Evolutionary conservation across 371 early-diverging fungal species (phyloP), one percentile per base, ranked within the genome.

Genomic region (Sporodiniella umbellata): DNA sequence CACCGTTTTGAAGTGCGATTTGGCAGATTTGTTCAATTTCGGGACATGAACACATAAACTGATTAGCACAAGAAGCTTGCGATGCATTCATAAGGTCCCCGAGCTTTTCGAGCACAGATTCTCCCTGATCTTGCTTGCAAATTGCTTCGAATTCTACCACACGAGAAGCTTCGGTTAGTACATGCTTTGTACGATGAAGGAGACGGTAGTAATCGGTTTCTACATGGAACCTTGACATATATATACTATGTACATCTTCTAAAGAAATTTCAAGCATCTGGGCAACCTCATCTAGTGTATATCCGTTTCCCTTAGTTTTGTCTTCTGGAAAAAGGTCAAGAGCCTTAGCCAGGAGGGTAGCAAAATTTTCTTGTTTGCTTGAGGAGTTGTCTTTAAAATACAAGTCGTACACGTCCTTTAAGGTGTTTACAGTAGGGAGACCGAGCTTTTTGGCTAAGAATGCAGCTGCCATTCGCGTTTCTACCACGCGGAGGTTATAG

Each of bases 401-500:
- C 14, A 72, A 70, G 59, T 85, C 84, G 61, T 83, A 73, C 6
- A 88, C 86, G 49, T 84, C 79, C 66, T 86, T 87, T 55, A 82
- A 75, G 2, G 80, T 74, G 45, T 78, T 72, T 2, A 54, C 60
- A 33, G 54, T 21, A 8, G 58, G 47, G 24, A 82, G 63, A 0
- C 72, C 73, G 19, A 90, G 70, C 3, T 66, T 58, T 33, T 69
- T 60, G 48, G 88, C 81, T 40, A 92, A 69, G 46, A 87, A 72
- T 19, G 82, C 69, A n/a, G 90, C 87, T 15, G 85, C 92, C 24
- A 93, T 73, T 35, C 89, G 85, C 12, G 92, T 92, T 67, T 97
- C 97, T n/a, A 94, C 92, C 0, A 96, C 97, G 33, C 97, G 87
- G 17, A 95, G 75, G 65, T 97, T 97, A 64, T 96, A 97, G 68